Base-by-base conservation (phyloP, 495 filamentous ascomycete genomes). In the Letharia lupina region DNA sequence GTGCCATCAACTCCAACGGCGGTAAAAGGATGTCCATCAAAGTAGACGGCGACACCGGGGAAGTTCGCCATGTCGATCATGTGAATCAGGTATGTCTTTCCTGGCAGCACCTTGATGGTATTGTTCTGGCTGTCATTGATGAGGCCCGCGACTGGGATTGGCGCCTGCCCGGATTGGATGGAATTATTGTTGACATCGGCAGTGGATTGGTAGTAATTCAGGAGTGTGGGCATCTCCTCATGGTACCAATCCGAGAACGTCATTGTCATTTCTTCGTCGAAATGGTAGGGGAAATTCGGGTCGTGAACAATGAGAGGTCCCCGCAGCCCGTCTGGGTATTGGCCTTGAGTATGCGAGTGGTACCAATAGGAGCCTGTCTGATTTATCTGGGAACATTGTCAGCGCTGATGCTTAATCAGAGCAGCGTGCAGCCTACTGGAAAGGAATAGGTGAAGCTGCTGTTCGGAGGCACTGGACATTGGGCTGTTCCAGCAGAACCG, bases 361-460 rank as follows among this genome's bases (percentile, higher is more conserved):
- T 92, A 93, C 90, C 90, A 93, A 75, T 90, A 92, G 0, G 88
- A 90, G 40, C 89, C 89, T 15, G 83, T 84, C 73, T 91, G 86
- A 65, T 88, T 77, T 28, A 84, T 71, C 75, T 90, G 33, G 72
- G 20, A 42, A 2, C 8, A 3, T 12, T 23, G 18, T 62, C 60
- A 70, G 67, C 28, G 50, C 73, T 23, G 75, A 68, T 41, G 63
- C n/a, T 64, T 45, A 13, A 48, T 31, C 15, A 28, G 48, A 13
- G 48, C 57, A 31, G 13, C 37, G 40, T 23, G 2, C 6, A 18
- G 69, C 79, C 71, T 73, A 91, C 87, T 10, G 86, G 89, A 72
- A 93, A 93, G 71, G 91, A 86, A 71, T 93, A 92, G 9, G 81
- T 89, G 59, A 91, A 83, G 35, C 78, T 82, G 37, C 75, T 72